A percentile compares a stretch with the other conserved stretches of the same genome.
phyloP scores from a whole-genome alignment of 1,284 basidiomycete species.

The Heterobasidion occidentale region DNA sequence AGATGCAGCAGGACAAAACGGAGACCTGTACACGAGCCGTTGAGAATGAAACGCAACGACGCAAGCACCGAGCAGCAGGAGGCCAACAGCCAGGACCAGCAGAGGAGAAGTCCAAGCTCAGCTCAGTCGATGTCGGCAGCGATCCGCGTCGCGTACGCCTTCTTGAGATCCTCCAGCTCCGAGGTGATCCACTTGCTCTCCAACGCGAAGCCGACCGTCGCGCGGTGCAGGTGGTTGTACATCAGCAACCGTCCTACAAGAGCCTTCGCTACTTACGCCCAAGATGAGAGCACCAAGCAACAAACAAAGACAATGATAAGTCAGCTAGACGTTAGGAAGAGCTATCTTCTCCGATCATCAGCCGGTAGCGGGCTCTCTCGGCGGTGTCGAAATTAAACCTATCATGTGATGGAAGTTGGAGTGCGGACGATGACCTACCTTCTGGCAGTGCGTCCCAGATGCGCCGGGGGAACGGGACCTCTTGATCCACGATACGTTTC shows the following conservation, averaged over 20 bases:
- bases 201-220: constrained; percentile 54
- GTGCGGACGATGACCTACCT: constrained; percentile 34
- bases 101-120: not conserved
- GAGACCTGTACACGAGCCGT: no score
- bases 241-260: constrained; percentile 52
- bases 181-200: constrained; percentile 53
- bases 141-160: constrained; percentile 51
- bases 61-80: not conserved
- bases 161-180: constrained; percentile 51
- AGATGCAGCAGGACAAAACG: no score
- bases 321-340: no score
- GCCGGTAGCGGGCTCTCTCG: no score
- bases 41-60: no score
- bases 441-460: constrained; percentile 49
- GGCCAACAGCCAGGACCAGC: not conserved
- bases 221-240: constrained; percentile 45
- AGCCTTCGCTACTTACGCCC: constrained; percentile 34
- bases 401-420: no score
- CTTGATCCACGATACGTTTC: constrained; percentile 56
- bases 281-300: not conserved
- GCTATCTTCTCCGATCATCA: no score
- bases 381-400: no score
- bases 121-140: not conserved
- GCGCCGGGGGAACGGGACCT: constrained; percentile 42
- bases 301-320: constrained; percentile 3